These are phyloP conservation scores for Luvunga scandens DNA, from an alignment of 345 rosid species.

Conservation along the genomic window DNA sequence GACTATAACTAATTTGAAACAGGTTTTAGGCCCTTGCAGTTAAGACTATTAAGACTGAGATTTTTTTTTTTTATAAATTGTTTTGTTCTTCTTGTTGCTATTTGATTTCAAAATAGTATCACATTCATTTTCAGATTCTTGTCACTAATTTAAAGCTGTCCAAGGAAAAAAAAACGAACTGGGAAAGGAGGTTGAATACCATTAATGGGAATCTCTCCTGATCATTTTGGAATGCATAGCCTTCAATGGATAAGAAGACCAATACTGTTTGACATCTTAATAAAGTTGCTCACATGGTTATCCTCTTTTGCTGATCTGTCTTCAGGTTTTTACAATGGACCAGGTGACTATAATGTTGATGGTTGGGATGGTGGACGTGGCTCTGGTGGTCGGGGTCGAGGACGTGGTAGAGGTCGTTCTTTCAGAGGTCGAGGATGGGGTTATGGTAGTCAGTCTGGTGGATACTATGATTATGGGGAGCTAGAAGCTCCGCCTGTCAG, in stretches of 20 bases:
- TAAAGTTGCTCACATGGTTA: conserved; percentile 4
- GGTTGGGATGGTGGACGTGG: conserved; percentile 32
- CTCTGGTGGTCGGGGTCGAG: conserved; percentile 24
- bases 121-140: not conserved
- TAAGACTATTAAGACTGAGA: not conserved
- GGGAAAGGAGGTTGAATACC: not conserved
- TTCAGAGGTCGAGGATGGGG: conserved; percentile 29
- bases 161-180: not conserved
- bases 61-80: no score
- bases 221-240: not conserved
- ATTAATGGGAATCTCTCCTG: not conserved
- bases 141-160: not conserved
- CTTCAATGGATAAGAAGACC: not conserved
- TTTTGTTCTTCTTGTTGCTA: no score
- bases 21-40: not conserved
- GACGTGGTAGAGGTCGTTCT: conserved; percentile 31
- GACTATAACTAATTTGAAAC: not conserved
- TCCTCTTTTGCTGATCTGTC: not conserved
- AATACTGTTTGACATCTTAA: not conserved
- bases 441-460: conserved; percentile 25
- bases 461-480: conserved; percentile 29
- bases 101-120: not conserved
- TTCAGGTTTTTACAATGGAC: conserved; percentile 24
- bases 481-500: conserved; percentile 19
- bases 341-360: conserved; percentile 23